Evolutionary conservation across 495 filamentous ascomycete genomes (phyloP).

Genomic region (Poronia punctata): DNA sequence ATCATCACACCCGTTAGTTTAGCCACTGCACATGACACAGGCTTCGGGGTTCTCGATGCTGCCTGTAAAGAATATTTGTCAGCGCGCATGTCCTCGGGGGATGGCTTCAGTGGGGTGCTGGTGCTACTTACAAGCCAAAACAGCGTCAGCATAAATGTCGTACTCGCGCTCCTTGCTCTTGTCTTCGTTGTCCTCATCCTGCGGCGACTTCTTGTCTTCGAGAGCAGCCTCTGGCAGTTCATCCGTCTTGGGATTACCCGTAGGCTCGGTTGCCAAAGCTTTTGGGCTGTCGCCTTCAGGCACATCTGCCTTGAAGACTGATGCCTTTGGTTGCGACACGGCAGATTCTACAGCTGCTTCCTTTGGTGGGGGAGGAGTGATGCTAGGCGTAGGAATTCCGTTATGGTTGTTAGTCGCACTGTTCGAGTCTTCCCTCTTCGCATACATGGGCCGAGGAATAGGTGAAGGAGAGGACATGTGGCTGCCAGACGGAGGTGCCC

Average conservation of each 20-base stretch:
- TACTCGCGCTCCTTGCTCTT: constrained; percentile 64
- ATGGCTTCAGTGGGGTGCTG: no score
- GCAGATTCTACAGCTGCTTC: constrained; percentile 38
- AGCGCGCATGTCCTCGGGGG: constrained; percentile 14
- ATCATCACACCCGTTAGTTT: constrained; percentile 9
- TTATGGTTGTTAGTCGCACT: constrained; percentile 26
- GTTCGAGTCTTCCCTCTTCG: constrained; percentile 33
- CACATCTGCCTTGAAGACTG: constrained; percentile 59
- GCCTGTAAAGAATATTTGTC: constrained; percentile 33
- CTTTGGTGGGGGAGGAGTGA: constrained; percentile 48
- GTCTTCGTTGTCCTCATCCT: constrained; percentile 50
- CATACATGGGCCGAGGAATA: constrained; percentile 34
- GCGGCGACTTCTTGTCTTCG: constrained; percentile 39
- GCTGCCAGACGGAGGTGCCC: constrained; percentile 48
- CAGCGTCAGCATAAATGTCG: constrained; percentile 90
- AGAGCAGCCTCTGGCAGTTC: constrained; percentile 48
- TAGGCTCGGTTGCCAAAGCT: constrained; percentile 63
- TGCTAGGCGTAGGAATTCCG: constrained; percentile 56
- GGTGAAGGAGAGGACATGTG: constrained; percentile 40
- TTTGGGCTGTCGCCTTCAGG: constrained; percentile 71
- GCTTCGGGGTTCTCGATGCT: constrained; percentile 89
- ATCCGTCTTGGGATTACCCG: constrained; percentile 47
- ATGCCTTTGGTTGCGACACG: no score
- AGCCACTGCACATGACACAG: constrained; percentile 88
- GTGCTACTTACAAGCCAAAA: constrained; percentile 66